Base-by-base conservation (phyloP, 2,329 filamentous ascomycete genomes). In the Sclerotinia trifoliorum region DNA sequence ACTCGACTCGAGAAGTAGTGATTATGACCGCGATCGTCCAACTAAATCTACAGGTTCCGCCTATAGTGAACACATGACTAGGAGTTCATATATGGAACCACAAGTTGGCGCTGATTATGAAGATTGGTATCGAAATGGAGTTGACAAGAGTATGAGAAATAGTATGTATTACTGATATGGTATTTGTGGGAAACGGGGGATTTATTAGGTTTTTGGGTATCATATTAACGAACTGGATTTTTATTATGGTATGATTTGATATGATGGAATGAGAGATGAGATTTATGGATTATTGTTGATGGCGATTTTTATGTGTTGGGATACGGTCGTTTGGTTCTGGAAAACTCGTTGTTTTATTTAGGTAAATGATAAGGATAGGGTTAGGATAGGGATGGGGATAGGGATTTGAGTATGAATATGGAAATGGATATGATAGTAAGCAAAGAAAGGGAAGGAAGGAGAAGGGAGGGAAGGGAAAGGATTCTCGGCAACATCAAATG, bases 101-200 rank as follows among this genome's bases (percentile, higher is more conserved):
- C 26, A 61, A 19, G 51, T 55, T 3, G 52, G 49, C 11, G 64
- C 51, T 44, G 52, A 65, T 51, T 61, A 64, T 55, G 67, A 69
- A 39, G 69, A 70, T 44, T 69, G 69, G 69, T 69, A 70, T 61
- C 42, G 69, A 24, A 60, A 35, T 55, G 54, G 57, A 11, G 26
- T 54, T 10, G 51, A 66, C 39, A 65, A 57, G 11, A 44, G 54
- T 21, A 15, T 49, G 26, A 68, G 61, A 29, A 46, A 65, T 52
- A 65, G 62, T 65, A 56, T 61, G 64, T 65, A 64, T 66, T 64
- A 66, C 35, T 35, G 62, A 55, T 54, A 51, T 42, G 21, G 6
- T 29, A 3, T 6, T 29, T 60, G 24, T 3, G 19, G 17, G 6
- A 26, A 13, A n/a, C 39, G 13, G 44, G 32, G n/a, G 3, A 13